Evolutionary conservation across 2,329 filamentous ascomycete species (phyloP), one percentile per base, ranked within the genome.

Genomic region (Phialocephala sp.): DNA sequence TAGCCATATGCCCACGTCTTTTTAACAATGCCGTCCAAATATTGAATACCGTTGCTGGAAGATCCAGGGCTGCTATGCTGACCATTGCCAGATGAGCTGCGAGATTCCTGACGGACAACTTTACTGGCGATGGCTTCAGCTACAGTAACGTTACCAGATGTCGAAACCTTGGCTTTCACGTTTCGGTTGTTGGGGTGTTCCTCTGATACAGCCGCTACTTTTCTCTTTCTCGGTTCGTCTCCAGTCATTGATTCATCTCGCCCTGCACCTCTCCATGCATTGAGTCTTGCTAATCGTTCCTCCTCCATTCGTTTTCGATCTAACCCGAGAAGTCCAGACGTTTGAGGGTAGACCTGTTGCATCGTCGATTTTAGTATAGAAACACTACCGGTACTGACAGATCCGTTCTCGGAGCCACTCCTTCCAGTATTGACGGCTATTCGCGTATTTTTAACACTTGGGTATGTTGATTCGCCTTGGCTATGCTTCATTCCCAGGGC

Each of bases 221-320:
- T 75, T 61, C 75, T 67, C 66, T 76, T 76, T 55, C 59, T 67
- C n/a, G 56, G 61, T 24, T 59, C 45, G 24, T 54, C 20, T 50
- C 4, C 12, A 18, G 50, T 1, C 4, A 20, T 35, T 24, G 22
- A 8, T 8, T 35, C 50, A 35, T 54, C 24, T 32, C 8, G 11
- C 3, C 14, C 50, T 32, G 14, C 12, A 24, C 27, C 50, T 6
- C 6, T 54, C 27, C 4, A 27, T 8, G 50, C 24, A 18, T 4
- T 91, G 52, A 83, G 83, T 45, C 88, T 57, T 24, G 87, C 89
- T 15, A 97, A 83, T 47, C 94, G 88, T 75, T 96, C 93, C 72
- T 89, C 83, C 77, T 97, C 94, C 92, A 97, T 95, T 60, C 87
- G 85, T 77, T 89, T 92, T 41, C 94, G 86, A 79, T 97, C 86